These are phyloP conservation scores for Pyrenophora teres DNA, from an alignment of 2,329 filamentous ascomycete species.

Conservation along the genomic window DNA sequence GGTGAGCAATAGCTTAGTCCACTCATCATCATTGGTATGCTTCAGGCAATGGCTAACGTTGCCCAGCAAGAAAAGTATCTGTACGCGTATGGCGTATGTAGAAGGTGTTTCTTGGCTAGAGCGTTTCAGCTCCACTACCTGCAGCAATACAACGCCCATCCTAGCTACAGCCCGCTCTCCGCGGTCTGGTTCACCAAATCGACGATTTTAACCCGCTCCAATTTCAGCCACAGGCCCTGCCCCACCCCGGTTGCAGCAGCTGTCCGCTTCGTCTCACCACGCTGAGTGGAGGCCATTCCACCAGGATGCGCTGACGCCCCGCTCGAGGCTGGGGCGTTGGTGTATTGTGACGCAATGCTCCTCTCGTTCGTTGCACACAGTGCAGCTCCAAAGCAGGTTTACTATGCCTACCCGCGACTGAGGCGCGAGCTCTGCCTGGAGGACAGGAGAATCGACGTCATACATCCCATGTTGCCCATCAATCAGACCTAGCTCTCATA, in stretches of 20 bases:
- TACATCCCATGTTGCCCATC: constrained; percentile 26
- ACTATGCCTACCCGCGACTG: constrained; percentile 28
- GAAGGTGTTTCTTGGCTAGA: constrained; percentile 1
- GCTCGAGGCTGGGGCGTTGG: constrained; percentile 30
- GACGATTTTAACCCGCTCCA: constrained; percentile 37
- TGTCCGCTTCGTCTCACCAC: constrained; percentile 35
- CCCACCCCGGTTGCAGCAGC: constrained; percentile 23
- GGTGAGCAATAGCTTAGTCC: neutral
- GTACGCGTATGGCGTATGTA: neutral
- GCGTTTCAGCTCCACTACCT: constrained; percentile 23
- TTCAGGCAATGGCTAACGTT: neutral
- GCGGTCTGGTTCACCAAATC: constrained; percentile 25
- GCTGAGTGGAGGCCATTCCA: constrained; percentile 29
- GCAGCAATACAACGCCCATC: constrained; percentile 19
- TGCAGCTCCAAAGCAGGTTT: constrained; percentile 47
- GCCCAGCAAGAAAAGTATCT: neutral
- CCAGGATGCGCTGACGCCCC: constrained; percentile 39
- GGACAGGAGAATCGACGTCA: constrained; percentile 42
- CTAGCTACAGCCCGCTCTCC: constrained; percentile 26
- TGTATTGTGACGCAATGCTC: constrained; percentile 44
- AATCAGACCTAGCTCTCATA: constrained; percentile 34
- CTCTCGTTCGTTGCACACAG: constrained; percentile 35
- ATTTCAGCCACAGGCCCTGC: constrained; percentile 36
- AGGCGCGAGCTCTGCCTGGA: constrained; percentile 42
- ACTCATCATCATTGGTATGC: neutral